These are phyloP conservation scores for Thuidium tamariscinum DNA, from an alignment of 225 moss, liverwort and hornwort genomes.

Conservation along the genomic window DNA sequence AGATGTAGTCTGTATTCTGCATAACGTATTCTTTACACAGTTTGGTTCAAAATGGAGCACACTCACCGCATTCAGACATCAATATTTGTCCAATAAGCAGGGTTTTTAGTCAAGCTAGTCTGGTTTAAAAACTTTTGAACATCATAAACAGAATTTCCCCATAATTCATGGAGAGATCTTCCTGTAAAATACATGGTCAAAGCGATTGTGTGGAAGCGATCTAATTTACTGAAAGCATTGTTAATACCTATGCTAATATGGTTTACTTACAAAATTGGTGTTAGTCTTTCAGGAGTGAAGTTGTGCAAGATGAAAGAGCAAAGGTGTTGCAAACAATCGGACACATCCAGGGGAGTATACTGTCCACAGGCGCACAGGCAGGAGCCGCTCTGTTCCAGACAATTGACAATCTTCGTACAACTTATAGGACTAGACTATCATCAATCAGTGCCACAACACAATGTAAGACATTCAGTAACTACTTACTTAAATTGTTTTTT, in stretches of 20 bases:
- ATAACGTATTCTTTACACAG: background rate
- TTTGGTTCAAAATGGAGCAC: background rate
- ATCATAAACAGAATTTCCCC: background rate
- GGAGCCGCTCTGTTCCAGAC: conserved; percentile 17
- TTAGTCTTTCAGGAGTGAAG: conserved; percentile 4
- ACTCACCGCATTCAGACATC: background rate
- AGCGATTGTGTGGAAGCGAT: background rate
- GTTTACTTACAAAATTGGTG: background rate
- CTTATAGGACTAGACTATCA: background rate
- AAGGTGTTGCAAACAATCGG: conserved; percentile 9
- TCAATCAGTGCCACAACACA: background rate
- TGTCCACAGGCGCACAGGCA: conserved; percentile 8
- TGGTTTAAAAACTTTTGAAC: background rate
- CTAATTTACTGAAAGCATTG: background rate
- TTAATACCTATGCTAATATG: background rate
- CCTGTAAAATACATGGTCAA: background rate
- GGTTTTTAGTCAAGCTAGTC: background rate
- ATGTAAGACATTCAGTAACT: background rate
- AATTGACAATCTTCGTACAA: background rate
- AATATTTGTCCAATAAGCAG: background rate
- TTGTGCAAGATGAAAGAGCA: conserved; percentile 18
- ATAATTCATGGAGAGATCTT: background rate
- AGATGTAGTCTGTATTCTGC: background rate
- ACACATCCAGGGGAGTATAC: conserved; percentile 2
- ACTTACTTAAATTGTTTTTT: background rate